These are phyloP conservation scores for Leishmania major DNA, from an alignment of 208 protist species.

Conservation along the genomic window DNA sequence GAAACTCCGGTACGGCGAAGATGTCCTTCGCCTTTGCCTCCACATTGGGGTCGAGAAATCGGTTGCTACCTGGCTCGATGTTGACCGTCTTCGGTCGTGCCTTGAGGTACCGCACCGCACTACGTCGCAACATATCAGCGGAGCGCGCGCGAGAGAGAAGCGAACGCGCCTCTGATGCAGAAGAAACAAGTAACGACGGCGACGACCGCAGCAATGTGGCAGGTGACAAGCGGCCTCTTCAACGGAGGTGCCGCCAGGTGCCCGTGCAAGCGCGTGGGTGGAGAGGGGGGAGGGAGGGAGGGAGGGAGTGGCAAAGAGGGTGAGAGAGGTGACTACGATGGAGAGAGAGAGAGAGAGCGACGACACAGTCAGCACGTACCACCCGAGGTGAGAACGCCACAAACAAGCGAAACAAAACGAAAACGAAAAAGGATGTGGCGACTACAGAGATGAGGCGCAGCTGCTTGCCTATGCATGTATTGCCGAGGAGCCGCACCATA, in stretches of 20 bases:
- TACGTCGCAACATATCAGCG: conserved; percentile 46
- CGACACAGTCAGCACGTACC: background rate
- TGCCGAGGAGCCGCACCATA: background rate
- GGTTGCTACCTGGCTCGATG: conserved; percentile 72
- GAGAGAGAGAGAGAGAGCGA: background rate
- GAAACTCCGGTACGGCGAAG: conserved; percentile 77
- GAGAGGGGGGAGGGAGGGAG: background rate
- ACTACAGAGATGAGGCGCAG: background rate
- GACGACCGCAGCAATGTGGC: background rate
- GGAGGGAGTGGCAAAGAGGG: background rate
- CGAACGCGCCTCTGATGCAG: background rate
- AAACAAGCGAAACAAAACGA: conserved; percentile 4
- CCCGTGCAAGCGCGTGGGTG: background rate
- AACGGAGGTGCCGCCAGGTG: background rate
- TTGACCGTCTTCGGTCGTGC: conserved; percentile 76
- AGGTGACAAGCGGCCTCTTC: background rate
- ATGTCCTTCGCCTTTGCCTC: conserved; percentile 73
- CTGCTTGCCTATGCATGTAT: background rate
- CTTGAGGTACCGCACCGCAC: conserved; percentile 45
- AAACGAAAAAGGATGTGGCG: background rate
- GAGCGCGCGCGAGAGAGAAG: background rate
- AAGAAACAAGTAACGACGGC: background rate
- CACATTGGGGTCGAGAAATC: conserved; percentile 51
- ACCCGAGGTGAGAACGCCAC: background rate
- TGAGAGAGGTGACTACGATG: background rate